These are phyloP conservation scores for Carallia pectinifolia DNA, from an alignment of 345 rosid species.

Conservation along the genomic window DNA sequence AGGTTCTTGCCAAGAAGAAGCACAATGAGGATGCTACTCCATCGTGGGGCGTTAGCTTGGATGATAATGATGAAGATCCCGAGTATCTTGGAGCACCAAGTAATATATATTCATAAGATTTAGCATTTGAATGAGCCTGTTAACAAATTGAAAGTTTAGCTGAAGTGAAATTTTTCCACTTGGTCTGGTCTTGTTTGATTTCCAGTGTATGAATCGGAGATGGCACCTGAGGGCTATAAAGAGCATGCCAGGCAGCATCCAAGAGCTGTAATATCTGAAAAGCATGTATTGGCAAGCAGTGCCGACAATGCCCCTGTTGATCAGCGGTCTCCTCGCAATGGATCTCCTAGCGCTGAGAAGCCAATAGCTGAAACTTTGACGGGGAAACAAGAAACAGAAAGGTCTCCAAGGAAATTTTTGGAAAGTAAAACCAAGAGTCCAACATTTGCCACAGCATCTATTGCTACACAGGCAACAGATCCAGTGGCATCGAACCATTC, in stretches of 20 bases:
- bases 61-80: conserved; percentile 50
- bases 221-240: conserved; percentile 52
- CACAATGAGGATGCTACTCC: conserved; percentile 42
- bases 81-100: conserved; percentile 80
- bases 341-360: background rate
- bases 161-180: no score
- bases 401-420: conserved; percentile 33
- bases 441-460: conserved; percentile 45
- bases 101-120: conserved; percentile 22
- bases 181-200: background rate
- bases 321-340: background rate
- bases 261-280: conserved; percentile 43
- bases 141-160: no score
- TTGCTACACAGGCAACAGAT: conserved; percentile 11
- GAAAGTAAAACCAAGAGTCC: conserved; percentile 47
- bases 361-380: conserved; percentile 1
- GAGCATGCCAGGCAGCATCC: conserved; percentile 51
- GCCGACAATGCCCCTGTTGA: background rate
- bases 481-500: background rate
- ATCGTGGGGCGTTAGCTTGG: conserved; percentile 44
- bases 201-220: conserved; percentile 73
- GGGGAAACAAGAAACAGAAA: background rate
- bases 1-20: conserved; percentile 59
- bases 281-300: conserved; percentile 40
- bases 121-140: background rate